A percentile compares a stretch with the other conserved stretches of the same genome.
Conservation (phyloP, 768 basidiomycete species). For the Sutorius australiensis region DNA sequence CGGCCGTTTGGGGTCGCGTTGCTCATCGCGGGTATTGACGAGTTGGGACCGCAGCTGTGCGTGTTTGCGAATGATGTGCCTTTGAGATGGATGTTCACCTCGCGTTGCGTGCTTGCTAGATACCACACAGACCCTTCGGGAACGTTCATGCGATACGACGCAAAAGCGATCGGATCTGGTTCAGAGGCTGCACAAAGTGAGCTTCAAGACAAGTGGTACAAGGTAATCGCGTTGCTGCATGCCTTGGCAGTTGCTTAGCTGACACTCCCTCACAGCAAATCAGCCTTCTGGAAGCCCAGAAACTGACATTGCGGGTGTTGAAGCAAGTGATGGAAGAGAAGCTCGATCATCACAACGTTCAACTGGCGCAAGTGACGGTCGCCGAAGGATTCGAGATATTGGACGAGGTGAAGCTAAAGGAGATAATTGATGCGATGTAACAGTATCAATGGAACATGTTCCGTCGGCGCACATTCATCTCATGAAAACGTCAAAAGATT, state of each 20-base stretch:
- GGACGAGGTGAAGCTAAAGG: conserved; percentile 74
- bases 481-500: not conserved
- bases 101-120: conserved; percentile 39
- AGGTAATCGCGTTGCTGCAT: conserved; percentile 44
- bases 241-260: conserved; percentile 1
- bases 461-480: not conserved
- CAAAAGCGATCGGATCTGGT: conserved; percentile 97
- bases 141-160: conserved; percentile 94
- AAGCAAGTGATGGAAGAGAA: conserved; percentile 99
- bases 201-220: conserved; percentile 96
- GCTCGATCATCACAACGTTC: conserved; percentile 97
- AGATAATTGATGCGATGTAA: conserved; percentile 82
- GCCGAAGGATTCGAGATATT: conserved; percentile 87
- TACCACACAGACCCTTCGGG: conserved; percentile 99
- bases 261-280: conserved; percentile 63
- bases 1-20: conserved; percentile 97
- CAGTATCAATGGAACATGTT: conserved; percentile 15
- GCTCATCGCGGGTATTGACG: conserved; percentile 95
- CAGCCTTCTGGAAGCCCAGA: conserved; percentile 83
- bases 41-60: conserved; percentile 92
- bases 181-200: conserved; percentile 97
- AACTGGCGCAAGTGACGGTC: conserved; percentile 91
- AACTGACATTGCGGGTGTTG: conserved; percentile 79
- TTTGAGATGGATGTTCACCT: conserved; percentile 3
- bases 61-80: conserved; percentile 27